Base-by-base conservation (phyloP, 2,329 filamentous ascomycete genomes). In the Beauveria pseudobassiana region DNA sequence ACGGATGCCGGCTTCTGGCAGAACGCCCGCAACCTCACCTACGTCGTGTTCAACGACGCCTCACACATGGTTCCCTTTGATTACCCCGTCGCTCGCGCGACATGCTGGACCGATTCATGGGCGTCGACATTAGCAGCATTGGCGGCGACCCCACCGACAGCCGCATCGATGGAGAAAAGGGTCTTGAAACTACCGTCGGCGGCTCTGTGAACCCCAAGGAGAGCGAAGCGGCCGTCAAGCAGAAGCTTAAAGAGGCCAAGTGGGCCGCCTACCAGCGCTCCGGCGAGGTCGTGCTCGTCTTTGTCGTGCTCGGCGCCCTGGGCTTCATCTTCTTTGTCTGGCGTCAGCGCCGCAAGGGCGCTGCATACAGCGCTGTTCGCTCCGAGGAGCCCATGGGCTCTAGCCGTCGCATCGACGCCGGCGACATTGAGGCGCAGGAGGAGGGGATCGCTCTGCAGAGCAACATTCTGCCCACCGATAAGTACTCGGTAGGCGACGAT, bases 11-110 rank as follows among this genome's bases (percentile, higher is more conserved):
- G 95, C 26, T 91, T 96, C 71, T 99, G 93, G 81, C 96, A 99
- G 75, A 86, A 92, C 72, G 93, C 95, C 1, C 87, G 96, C 66
- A 99, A 99, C 75, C 77, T 99, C 64, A 97, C 95, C 1, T 99
- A 99, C 71, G 87, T 99, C 38, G 81, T 96, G 46, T 96, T 98
- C 76, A 91, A 96, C 79, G 96, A 99, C 74, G 87, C 91, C 18
- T 96, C 90, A 55, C 95, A 99, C 75, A 99, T 99, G 95, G 95
- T 99, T 1, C 96, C 95, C 1, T 98, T 95, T 70, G 93, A 99
- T 74, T 90, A 89, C 68, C 88, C 1, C 87, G 91, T 53, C 88
- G 92, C 64, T 89, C 87, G 22, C 86, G 93, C 64, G 95, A 98
- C 73, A 99, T 99, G 95, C 86, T 99, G 18, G 93, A 99, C 75